Evolutionary conservation across 495 filamentous ascomycete genomes (phyloP), one percentile per base, ranked within the genome.

Genomic region (Elaphomyces granulatus): DNA sequence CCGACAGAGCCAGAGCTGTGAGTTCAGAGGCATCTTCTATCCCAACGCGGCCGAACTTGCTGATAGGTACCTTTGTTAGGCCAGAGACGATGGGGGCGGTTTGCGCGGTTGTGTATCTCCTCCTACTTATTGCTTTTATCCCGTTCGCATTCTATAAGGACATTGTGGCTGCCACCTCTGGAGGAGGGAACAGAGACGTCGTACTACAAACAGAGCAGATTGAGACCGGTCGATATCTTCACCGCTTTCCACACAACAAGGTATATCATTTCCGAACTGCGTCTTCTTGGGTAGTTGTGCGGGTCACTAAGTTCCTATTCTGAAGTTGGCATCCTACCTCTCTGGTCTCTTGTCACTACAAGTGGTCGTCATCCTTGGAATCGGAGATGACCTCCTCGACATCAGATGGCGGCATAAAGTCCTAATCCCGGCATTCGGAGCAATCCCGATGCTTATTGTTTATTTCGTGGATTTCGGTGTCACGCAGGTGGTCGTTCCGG

Each of bases 391-490:
- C 58, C 72, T 95, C 10, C 93, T 99, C 61, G 90, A 99, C 58
- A 92, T 99, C 49, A 78, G 92, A 50, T 99, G 90, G 90, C 78
- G 90, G 37, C 92, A 99, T 67, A 99, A 99, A 61, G 77, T 96
- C 52, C 77, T 96, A 60, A 94, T 99, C 45, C 90, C 90, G 3
- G 92, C 83, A 12, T 84, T 99, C 51, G 86, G 87, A 26, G 75
- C 87, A 19, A 86, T 96, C 43, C 90, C 90, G 0, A 80, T 99
- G 61, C 78, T 99, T 3, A 80, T 93, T 37, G 84, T 99, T 41
- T 99, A 99, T 63, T 93, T 94, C 56, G 85, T 96, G 52, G 87
- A 95, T 59, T 95, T 96, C 54, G 90, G 87, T 36, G 87, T 99
- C 43, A 99, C 90, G 12, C 78, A 85, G 23, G 80, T 99, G 45